A percentile compares a stretch with the other conserved stretches of the same genome.
phyloP scores from a whole-genome alignment of 2,329 filamentous ascomycete genomes.

The Penicillium sp. region DNA sequence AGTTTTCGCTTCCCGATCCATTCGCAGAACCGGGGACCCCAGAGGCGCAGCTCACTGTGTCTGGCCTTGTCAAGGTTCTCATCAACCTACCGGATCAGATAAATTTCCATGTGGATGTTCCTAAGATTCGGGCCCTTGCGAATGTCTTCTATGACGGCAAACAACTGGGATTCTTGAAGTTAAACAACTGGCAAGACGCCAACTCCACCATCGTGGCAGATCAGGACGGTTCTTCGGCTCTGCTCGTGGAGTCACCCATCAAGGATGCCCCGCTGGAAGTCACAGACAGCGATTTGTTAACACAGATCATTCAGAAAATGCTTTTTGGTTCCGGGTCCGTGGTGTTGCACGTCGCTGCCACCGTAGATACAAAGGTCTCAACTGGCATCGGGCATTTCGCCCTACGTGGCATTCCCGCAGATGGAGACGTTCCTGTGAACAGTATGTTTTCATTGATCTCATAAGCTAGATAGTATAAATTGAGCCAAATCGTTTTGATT shows the following conservation, averaged over 20 bases:
- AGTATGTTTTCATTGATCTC: conserved; percentile 60
- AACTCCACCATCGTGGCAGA: conserved; percentile 68
- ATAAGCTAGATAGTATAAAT: conserved; percentile 21
- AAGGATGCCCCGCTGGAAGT: conserved; percentile 75
- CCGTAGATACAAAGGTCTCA: conserved; percentile 74
- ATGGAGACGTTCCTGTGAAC: conserved; percentile 85
- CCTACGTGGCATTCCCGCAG: conserved; percentile 73
- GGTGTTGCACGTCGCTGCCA: conserved; percentile 68
- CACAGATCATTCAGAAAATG: conserved; percentile 72
- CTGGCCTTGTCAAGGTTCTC: conserved; percentile 73
- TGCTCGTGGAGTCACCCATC: conserved; percentile 72
- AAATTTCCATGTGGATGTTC: conserved; percentile 77
- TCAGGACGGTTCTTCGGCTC: conserved; percentile 53
- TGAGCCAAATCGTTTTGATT: conserved; percentile 19
- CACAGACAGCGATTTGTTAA: conserved; percentile 72
- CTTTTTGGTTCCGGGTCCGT: conserved; percentile 68
- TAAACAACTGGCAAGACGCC: conserved; percentile 76
- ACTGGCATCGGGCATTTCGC: conserved; percentile 77
- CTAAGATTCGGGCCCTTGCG: conserved; percentile 67
- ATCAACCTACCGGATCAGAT: conserved; percentile 77
- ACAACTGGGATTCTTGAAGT: conserved; percentile 74
- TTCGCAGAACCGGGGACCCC: conserved; percentile 70
- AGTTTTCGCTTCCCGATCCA: conserved; percentile 78
- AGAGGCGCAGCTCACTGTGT: conserved; percentile 69
- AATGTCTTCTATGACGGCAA: conserved; percentile 73